Base-by-base conservation (phyloP, 129 eudicot genomes). In the Glebionis coronaria region DNA sequence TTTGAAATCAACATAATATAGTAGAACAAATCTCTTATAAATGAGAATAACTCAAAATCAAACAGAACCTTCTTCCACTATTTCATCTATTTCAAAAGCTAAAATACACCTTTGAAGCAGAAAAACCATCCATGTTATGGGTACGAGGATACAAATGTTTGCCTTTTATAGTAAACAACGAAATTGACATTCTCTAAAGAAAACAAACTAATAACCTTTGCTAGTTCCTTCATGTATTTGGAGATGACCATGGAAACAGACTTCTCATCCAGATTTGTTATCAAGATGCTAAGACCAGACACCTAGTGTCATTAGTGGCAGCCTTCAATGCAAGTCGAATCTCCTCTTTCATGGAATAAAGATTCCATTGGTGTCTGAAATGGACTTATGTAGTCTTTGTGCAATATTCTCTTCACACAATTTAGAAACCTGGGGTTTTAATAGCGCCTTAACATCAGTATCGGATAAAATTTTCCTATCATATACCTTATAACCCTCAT, bases 301-400 rank as follows among this genome's bases (percentile, higher is more conserved):
- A 65, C 69, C 90, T 92, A 1, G 99, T n/a, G n/a, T n/a, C 97
- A 49, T 86, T 78, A 72, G 69, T 67, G 42, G 97, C 88, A 74
- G 97, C 97, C 71, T 76, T 83, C 56, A 88, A 66, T 21, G 99
- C 99, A 76, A 80, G 50, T 31, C 97, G 99, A 63, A 93, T 84
- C 68, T 93, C 99, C 70, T 93, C 99, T 68, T 81, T 82, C 54
- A 93, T 63, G 56, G 86, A 69, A 49, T 95, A 87, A 60, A 93
- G 95, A 69, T 93, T 85, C 74, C 88, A 88, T 9, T 97, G 95
- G 83, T 93, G 61, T 88, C 97, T n/a, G 99, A 93, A 65, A 93
- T 86, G 60, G 88, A 93, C 73, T 81, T 84, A 63, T 88, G 99
- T 44, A 93, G 96, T 4, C 92, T 95, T 50, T 75, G 83, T 59